Base-by-base conservation (phyloP, 208 protist species). In the Wallacemonas sp. region DNA sequence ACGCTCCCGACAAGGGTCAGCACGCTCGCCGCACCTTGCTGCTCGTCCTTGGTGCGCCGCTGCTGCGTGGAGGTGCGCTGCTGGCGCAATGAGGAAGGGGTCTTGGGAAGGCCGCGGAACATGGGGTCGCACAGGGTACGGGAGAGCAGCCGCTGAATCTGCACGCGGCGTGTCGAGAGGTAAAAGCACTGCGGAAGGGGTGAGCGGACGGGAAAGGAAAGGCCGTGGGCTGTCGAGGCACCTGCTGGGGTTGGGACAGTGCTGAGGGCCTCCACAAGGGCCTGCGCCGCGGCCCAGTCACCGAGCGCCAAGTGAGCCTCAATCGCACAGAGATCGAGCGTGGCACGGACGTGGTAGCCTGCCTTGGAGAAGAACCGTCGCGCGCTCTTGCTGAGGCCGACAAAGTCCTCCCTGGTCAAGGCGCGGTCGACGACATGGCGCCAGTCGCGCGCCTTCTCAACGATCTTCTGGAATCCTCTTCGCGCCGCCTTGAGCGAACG, bases 71-170 rank as follows among this genome's bases (percentile, higher is more conserved):
- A 58, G 0, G n/a, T 33, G 52, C 52, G 23, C 19, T 58, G 52
- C 52, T 58, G 52, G n/a, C 52, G 52, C n/a, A 58, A 21, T 5
- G 32, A 58, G 17, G 52, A 58, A 24, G 52, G 52, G 30, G 30
- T 43, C 52, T 58, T 58, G 11, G 52, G 52, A 27, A 58, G 52
- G 11, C 52, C 52, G 26, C 52, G 52, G 19, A 58, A 58, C 32
- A 58, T 39, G 29, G 52, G 30, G 30, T 24, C 52, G 19, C 52
- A 16, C 9, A 58, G 32, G 29, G 52, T 39, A 30, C 8, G 52
- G 4, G 52, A 16, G n/a, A 58, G 52, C 52, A 58, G 14, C 4
- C 52, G 52, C 52, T 58, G 52, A 16, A 58, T 24, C 30, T 41
- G 52, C 52, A 38, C 52, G 30, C 30, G 52, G 2, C 52, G 52